Conservation (phyloP, 768 basidiomycete species). For the Hygrocybe punicea region DNA sequence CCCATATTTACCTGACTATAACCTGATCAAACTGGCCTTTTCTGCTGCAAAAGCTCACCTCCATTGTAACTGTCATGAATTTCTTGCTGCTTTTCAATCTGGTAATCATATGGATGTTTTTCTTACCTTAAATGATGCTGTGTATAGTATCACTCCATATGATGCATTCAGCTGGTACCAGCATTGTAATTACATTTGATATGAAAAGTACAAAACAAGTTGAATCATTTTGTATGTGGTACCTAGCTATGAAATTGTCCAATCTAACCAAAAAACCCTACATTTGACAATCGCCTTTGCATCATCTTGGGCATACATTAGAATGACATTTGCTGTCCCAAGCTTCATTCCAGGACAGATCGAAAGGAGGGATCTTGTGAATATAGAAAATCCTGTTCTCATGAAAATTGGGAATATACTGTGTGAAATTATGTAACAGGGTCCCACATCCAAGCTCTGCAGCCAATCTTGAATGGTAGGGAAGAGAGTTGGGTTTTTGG, state of each 20-base stretch:
- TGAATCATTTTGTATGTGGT: not conserved
- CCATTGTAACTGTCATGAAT: conserved; percentile 9
- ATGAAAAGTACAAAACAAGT: not conserved
- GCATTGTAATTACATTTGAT: conserved; percentile 17
- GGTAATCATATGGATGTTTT: conserved; percentile 18
- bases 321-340: too few species aligned
- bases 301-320: too few species aligned
- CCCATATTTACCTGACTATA: conserved; percentile 34
- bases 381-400: too few species aligned
- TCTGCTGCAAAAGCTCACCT: conserved; percentile 26
- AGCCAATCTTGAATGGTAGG: too few species aligned
- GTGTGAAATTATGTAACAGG: too few species aligned
- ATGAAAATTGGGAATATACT: too few species aligned
- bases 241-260: not conserved
- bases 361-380: too few species aligned
- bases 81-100: conserved; percentile 8
- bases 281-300: not conserved
- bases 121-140: conserved; percentile 15
- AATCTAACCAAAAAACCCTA: not conserved
- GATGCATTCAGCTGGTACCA: conserved; percentile 20
- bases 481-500: too few species aligned
- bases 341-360: too few species aligned
- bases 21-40: conserved; percentile 33
- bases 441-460: too few species aligned
- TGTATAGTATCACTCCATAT: conserved; percentile 15